Base-by-base conservation (phyloP, 1,284 basidiomycete species). In the Malassezia nana region DNA sequence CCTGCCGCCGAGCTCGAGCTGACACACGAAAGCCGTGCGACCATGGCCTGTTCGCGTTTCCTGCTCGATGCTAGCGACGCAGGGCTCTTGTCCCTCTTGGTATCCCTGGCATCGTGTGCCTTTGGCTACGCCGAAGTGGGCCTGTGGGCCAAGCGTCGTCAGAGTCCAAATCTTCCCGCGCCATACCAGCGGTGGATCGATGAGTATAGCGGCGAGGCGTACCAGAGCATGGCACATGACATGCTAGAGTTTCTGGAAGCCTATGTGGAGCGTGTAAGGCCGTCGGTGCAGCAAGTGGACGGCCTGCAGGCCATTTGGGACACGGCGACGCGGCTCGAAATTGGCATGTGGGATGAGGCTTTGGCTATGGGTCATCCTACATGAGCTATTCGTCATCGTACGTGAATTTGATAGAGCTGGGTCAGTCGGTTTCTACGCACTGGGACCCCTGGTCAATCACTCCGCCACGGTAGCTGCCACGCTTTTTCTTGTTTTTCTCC, bases 401-500 rank as follows among this genome's bases (percentile, higher is more conserved):
- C 24, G 60, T 58, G 48, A 73, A 73, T 57, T 73, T 73, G 62
- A 73, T 70, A 18, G 64, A 66, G 56, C 63, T 66, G 57, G 4
- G 32, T 59, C 8, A 42, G 33, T 41, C 2, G 6, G 20, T 25
- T 13, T 6, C 3, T 18, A 57, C 55, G 32, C 38, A 73, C 72
- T 71, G 65, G 7, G 53, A 57, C 15, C 65, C 64, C 22, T 67
- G 62, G 22, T 69, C 69, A 48, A 74, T 74, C 61, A 60, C 60
- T 20, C 74, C 73, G 24, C 75, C 75, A 25, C 66, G 54, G 58
- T 76, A 75, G 44, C 58, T 75, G 3, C 90, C 92, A 64, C 86
- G 80, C 78, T 98, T 96, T 79, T 96, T 96, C 82, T 98, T 98
- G 78, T 95, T 96, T 78, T 98, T 96, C 79, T 95, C 92, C 77